phyloP scores from a whole-genome alignment of 176 grass and related monocot species.

The Aegilops longissima region DNA sequence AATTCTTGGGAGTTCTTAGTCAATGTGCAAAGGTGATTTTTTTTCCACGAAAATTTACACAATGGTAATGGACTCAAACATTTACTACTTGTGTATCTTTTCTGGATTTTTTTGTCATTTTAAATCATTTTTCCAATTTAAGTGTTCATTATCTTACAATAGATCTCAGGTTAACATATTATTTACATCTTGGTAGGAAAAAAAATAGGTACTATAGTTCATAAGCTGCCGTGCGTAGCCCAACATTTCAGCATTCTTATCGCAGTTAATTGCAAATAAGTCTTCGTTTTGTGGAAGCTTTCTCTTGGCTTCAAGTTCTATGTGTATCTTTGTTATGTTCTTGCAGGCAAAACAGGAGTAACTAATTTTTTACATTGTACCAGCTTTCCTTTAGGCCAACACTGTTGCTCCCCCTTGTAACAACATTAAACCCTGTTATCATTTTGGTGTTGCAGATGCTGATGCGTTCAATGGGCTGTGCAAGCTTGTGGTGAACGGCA shows the following conservation, averaged over 20 bases:
- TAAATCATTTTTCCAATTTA: background rate
- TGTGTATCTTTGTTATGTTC: background rate
- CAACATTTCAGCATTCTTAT: background rate
- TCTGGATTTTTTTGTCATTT: background rate
- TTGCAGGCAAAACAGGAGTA: background rate
- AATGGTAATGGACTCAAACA: background rate
- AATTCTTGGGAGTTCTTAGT: background rate
- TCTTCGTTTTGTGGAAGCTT: background rate
- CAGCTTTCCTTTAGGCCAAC: background rate
- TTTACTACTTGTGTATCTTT: background rate
- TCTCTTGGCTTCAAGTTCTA: background rate
- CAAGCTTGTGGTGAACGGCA: slow-evolving; percentile 63
- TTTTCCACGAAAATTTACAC: background rate
- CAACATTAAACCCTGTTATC: slow-evolving; percentile 13
- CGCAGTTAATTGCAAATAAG: background rate
- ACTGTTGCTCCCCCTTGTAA: background rate
- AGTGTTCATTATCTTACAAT: background rate
- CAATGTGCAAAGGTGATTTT: background rate
- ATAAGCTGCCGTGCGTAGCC: background rate
- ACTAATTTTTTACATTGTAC: background rate
- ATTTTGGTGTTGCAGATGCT: slow-evolving; percentile 53
- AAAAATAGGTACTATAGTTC: background rate
- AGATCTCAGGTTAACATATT: background rate
- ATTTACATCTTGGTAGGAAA: background rate
- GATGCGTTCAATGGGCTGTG: slow-evolving; percentile 62